Conservation (phyloP, 495 filamentous ascomycete genomes). For the Venustampulla echinocandica region DNA sequence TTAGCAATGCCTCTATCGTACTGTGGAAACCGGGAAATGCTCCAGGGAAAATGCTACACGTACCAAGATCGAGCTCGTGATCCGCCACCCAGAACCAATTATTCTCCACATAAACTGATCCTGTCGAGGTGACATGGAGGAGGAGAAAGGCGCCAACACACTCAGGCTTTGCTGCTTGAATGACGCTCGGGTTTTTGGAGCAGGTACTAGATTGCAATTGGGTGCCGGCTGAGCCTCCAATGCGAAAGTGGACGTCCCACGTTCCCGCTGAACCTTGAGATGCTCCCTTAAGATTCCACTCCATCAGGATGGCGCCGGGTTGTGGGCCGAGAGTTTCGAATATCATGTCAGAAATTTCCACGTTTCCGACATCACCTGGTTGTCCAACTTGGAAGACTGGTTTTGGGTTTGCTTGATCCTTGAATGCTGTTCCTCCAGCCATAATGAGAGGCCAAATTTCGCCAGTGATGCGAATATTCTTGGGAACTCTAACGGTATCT, state of each 20-base stretch:
- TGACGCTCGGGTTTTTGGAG: slow-evolving; percentile 54
- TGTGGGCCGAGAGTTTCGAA: slow-evolving; percentile 70
- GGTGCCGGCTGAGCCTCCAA: slow-evolving; percentile 76
- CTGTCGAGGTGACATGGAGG: slow-evolving; percentile 64
- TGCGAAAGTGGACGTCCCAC: slow-evolving; percentile 90
- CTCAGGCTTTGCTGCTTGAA: slow-evolving; percentile 35
- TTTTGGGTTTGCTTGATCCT: slow-evolving; percentile 58
- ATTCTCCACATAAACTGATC: slow-evolving; percentile 78
- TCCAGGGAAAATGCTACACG: background rate
- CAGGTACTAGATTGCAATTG: slow-evolving; percentile 69
- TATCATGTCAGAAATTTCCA: slow-evolving; percentile 79
- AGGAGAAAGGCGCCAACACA: slow-evolving; percentile 77
- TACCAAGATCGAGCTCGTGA: slow-evolving; percentile 69
- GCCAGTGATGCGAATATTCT: slow-evolving; percentile 72
- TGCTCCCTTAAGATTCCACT: slow-evolving; percentile 75
- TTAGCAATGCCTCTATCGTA: background rate
- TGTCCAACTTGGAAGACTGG: slow-evolving; percentile 72
- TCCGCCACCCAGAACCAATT: slow-evolving; percentile 94
- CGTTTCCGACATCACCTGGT: slow-evolving; percentile 63
- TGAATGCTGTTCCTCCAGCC: slow-evolving; percentile 62
- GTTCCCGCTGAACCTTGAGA: slow-evolving; percentile 64
- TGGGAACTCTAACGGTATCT: slow-evolving; percentile 73
- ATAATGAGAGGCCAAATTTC: slow-evolving; percentile 88
- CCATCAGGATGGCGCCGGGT: slow-evolving; percentile 78
- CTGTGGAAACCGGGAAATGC: background rate